phyloP scores from a whole-genome alignment of 2,329 filamentous ascomycete species.

The Geosmithia morbida region DNA sequence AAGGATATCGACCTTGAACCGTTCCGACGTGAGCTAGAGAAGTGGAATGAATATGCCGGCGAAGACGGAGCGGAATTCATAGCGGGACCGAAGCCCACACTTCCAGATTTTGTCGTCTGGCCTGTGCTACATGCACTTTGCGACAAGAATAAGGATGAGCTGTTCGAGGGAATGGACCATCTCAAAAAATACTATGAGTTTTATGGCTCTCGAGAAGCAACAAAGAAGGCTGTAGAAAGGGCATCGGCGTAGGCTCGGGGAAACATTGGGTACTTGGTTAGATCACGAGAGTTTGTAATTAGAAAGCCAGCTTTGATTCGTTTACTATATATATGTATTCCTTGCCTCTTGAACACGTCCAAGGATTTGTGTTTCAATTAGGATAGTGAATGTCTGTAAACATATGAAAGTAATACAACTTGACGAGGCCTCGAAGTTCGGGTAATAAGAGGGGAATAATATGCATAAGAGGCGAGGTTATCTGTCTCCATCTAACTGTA shows the following conservation, averaged over 20 bases:
- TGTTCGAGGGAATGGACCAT: constrained; percentile 13
- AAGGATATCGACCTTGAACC: constrained; percentile 5
- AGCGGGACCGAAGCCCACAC: constrained; percentile 21
- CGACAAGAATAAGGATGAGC: constrained; percentile 14
- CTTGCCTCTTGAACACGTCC: too few species aligned
- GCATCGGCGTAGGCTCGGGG: not conserved
- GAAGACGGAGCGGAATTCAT: constrained; percentile 24
- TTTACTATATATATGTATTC: not conserved
- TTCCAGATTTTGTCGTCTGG: constrained; percentile 44
- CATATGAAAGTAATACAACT: too few species aligned
- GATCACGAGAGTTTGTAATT: not conserved
- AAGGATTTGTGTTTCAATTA: too few species aligned
- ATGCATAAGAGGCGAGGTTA: not conserved
- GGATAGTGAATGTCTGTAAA: too few species aligned
- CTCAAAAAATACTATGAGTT: constrained; percentile 23
- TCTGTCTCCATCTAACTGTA: not conserved
- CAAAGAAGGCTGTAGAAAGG: constrained; percentile 8
- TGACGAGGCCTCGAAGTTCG: not conserved
- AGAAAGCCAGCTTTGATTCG: not conserved
- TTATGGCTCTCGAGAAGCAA: constrained; percentile 9
- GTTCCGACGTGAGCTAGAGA: constrained; percentile 17
- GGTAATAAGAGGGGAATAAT: not conserved
- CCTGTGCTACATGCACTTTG: constrained; percentile 35
- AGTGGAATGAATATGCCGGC: constrained; percentile 23
- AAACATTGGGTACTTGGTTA: not conserved